A percentile compares a stretch with the other conserved stretches of the same genome.
Evolutionary conservation across 805 yeast genomes (phyloP).

Genomic region (Candida nemodendra): DNA sequence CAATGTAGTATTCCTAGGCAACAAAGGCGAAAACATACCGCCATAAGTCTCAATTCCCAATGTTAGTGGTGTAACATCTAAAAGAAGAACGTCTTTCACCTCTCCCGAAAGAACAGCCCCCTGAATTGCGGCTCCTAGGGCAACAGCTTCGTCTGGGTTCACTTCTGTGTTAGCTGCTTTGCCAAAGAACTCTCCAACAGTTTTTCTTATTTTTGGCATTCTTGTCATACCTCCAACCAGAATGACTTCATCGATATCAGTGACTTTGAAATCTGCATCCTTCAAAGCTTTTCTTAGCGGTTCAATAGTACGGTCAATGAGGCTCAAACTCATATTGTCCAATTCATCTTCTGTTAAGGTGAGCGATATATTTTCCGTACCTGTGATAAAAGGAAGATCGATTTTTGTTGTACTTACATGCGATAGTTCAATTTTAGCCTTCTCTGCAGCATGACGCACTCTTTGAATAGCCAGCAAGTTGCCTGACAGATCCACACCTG

Average conservation of each 20-base stretch:
- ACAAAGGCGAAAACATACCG: conserved; percentile 88
- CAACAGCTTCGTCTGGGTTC: conserved; percentile 94
- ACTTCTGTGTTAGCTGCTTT: conserved; percentile 87
- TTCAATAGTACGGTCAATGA: conserved; percentile 68
- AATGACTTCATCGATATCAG: conserved; percentile 75
- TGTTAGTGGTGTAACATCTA: conserved; percentile 86
- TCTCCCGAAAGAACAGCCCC: conserved; percentile 96
- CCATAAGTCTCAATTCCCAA: conserved; percentile 97
- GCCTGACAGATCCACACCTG: conserved; percentile 56
- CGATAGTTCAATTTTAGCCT: conserved; percentile 84
- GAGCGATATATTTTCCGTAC: conserved; percentile 40
- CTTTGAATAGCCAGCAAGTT: conserved; percentile 83
- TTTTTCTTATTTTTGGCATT: conserved; percentile 83
- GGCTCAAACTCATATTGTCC: conserved; percentile 48
- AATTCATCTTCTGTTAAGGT: conserved; percentile 49
- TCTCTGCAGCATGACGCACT: conserved; percentile 84
- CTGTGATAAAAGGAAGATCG: conserved; percentile 79
- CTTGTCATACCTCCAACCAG: conserved; percentile 91
- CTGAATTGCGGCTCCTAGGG: conserved; percentile 96
- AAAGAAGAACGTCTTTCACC: conserved; percentile 84
- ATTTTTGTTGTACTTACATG: conserved; percentile 70
- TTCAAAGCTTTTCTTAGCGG: conserved; percentile 81
- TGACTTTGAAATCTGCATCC: conserved; percentile 69
- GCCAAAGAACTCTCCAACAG: conserved; percentile 74
- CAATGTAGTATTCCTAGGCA: conserved; percentile 87